Conservation (phyloP, 179 eudicot genomes). For the Amaranthus tricolor region DNA sequence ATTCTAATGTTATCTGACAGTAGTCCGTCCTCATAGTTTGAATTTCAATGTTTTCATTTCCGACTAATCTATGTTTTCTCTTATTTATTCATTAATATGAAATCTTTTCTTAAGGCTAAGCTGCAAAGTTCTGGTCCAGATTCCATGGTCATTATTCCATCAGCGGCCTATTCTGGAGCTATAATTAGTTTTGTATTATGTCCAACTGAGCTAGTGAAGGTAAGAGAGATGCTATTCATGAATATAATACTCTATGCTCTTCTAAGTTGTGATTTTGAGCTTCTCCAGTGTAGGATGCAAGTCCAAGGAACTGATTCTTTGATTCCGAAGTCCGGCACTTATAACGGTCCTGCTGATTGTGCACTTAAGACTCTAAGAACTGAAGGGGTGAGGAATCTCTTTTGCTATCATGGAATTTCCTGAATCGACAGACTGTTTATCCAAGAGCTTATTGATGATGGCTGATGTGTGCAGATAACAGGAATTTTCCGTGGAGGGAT, state of each 20-base stretch:
- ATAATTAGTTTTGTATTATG: slow-evolving; percentile 75
- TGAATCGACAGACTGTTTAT: slow-evolving; percentile 7
- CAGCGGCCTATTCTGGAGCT: slow-evolving; percentile 77
- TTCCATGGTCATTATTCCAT: slow-evolving; percentile 63
- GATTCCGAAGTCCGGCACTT: slow-evolving; percentile 55
- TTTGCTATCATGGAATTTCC: neutral
- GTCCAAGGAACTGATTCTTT: slow-evolving; percentile 85
- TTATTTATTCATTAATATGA: too few relatives aligned
- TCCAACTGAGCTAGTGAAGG: slow-evolving; percentile 89
- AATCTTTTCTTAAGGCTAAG: slow-evolving; percentile 44
- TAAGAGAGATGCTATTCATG: slow-evolving; percentile 23
- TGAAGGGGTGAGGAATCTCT: slow-evolving; percentile 68
- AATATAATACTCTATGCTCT: slow-evolving; percentile 11
- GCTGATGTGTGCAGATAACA: slow-evolving; percentile 47
- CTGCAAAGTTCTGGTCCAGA: slow-evolving; percentile 53
- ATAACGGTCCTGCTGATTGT: slow-evolving; percentile 73
- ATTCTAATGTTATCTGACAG: neutral
- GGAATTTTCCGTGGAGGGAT: slow-evolving; percentile 87
- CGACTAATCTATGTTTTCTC: slow-evolving; percentile 1
- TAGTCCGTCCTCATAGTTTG: neutral
- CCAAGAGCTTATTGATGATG: slow-evolving; percentile 21
- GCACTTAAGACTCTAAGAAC: slow-evolving; percentile 62
- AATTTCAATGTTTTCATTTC: neutral
- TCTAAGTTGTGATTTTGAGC: slow-evolving; percentile 40
- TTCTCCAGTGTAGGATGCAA: slow-evolving; percentile 98